These are phyloP conservation scores for Chlamydomonas eustigma DNA, from an alignment of 139 green algal genomes.

Conservation along the genomic window DNA sequence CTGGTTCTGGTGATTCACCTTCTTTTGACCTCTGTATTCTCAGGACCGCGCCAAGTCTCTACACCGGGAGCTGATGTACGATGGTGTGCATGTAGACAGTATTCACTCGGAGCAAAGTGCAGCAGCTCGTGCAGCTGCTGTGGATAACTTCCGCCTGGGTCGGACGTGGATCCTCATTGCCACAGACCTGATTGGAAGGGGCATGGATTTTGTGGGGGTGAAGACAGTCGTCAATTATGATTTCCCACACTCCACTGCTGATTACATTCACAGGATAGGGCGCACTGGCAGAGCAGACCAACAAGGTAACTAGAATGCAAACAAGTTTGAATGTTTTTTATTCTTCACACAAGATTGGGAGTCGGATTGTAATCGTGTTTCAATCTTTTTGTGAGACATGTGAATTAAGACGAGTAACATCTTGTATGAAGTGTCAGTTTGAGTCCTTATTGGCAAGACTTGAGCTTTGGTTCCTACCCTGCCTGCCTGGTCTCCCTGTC, in stretches of 20 bases:
- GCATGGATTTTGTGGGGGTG: constrained; percentile 91
- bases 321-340: no score
- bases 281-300: constrained; percentile 68
- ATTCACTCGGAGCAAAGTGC: constrained; percentile 74
- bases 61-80: constrained; percentile 79
- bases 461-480: no score
- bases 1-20: no score
- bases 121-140: constrained; percentile 56
- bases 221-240: constrained; percentile 96
- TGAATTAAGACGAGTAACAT: no score
- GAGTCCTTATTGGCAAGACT: no score
- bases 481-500: no score
- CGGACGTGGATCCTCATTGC: constrained; percentile 87
- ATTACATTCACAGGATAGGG: constrained; percentile 93
- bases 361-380: no score
- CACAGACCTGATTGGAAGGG: constrained; percentile 88
- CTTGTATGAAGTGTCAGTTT: no score
- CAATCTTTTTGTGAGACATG: no score
- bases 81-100: constrained; percentile 76
- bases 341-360: no score
- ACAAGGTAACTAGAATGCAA: no score
- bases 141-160: constrained; percentile 72
- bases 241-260: constrained; percentile 71
- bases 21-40: not conserved
- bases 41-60: constrained; percentile 72